Percentiles rank a stretch among this genome's conserved stretches.
phyloP scores from a whole-genome alignment of 2,329 filamentous ascomycete genomes.

The Pseudogymnoascus sp. region DNA sequence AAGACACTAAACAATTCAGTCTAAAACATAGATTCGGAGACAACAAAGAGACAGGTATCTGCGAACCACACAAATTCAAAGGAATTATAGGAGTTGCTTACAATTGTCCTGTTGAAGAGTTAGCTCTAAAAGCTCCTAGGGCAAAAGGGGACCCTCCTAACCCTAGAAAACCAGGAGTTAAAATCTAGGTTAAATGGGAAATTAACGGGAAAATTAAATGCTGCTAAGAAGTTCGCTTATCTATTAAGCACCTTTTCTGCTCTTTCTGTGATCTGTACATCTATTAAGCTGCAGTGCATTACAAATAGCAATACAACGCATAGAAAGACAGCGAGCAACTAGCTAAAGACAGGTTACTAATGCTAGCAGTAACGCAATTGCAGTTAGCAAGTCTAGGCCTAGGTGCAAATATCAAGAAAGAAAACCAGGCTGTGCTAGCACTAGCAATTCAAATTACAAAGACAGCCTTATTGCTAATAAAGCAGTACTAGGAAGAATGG shows the following conservation, averaged over 20 bases:
- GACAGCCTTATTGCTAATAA: too few relatives aligned
- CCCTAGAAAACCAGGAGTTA: neutral
- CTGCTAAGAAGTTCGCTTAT: slow-evolving; percentile 9
- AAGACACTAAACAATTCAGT: neutral
- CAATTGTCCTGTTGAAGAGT: neutral
- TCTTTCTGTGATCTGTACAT: slow-evolving; percentile 8
- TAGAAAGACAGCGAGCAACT: neutral
- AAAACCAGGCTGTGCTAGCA: neutral
- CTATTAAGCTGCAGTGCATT: neutral
- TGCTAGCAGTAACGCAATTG: too few relatives aligned
- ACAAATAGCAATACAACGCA: neutral
- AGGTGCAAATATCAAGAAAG: neutral
- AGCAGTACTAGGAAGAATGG: too few relatives aligned
- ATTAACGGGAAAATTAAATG: neutral
- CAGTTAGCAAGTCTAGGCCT: too few relatives aligned
- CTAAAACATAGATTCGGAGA: neutral
- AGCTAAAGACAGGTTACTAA: neutral
- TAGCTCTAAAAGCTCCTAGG: neutral
- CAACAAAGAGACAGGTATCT: neutral
- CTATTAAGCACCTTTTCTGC: slow-evolving; percentile 5
- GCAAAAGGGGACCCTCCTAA: neutral
- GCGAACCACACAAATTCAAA: neutral
- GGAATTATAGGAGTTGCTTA: slow-evolving; percentile 5
- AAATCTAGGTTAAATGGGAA: slow-evolving; percentile 10
- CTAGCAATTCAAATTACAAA: too few relatives aligned